phyloP scores from a whole-genome alignment of 2,329 filamentous ascomycete genomes.

The Xylariaceae sp. region DNA sequence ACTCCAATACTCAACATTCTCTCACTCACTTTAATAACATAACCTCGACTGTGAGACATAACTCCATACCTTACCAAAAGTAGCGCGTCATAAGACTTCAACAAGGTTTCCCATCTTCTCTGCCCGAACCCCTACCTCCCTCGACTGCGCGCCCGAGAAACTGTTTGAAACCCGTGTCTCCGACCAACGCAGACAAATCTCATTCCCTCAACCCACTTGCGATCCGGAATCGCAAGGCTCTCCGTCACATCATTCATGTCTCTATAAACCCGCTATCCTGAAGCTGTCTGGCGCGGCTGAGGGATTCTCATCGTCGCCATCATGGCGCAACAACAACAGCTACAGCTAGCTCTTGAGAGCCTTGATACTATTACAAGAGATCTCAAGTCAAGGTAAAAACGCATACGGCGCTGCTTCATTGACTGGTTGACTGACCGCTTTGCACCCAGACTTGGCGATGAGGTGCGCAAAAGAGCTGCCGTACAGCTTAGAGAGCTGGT shows the following conservation, averaged over 20 bases:
- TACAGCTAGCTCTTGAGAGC: constrained; percentile 52
- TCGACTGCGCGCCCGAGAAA: too few species aligned
- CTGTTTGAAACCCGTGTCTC: too few species aligned
- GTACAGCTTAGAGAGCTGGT: constrained; percentile 54
- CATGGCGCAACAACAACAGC: constrained; percentile 44
- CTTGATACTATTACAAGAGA: constrained; percentile 53
- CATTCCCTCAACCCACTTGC: constrained; percentile 14
- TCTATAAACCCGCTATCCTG: constrained; percentile 23
- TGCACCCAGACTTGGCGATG: constrained; percentile 39
- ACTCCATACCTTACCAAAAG: too few species aligned
- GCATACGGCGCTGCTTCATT: background rate
- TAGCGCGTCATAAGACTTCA: too few species aligned
- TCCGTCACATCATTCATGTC: constrained; percentile 19
- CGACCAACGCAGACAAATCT: too few species aligned
- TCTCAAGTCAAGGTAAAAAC: constrained; percentile 49
- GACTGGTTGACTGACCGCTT: constrained; percentile 3
- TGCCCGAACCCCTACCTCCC: too few species aligned
- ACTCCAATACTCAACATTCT: too few species aligned
- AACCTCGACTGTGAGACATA: too few species aligned
- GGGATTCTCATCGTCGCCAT: constrained; percentile 23
- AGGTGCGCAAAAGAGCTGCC: constrained; percentile 50
- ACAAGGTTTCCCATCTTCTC: too few species aligned
- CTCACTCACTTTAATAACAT: too few species aligned
- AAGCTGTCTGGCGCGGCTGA: constrained; percentile 31
- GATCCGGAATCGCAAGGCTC: constrained; percentile 22